These are phyloP conservation scores for Themeda triandra DNA, from an alignment of 176 grass and related monocot species.

Conservation along the genomic window DNA sequence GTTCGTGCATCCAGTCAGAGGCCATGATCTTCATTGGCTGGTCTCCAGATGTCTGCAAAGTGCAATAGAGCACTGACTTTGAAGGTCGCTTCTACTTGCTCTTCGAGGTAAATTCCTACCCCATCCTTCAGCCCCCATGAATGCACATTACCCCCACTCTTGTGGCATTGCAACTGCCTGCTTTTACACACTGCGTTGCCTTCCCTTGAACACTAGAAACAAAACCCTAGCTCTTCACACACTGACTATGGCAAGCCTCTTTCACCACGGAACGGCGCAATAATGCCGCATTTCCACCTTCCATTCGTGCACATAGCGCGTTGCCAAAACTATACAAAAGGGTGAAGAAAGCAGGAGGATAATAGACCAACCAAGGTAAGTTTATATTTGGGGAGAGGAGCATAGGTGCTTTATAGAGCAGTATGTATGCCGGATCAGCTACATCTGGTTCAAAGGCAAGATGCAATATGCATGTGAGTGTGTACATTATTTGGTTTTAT, in stretches of 20 bases:
- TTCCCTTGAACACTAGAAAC: conserved; percentile 25
- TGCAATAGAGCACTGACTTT: not conserved
- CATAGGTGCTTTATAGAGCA: conserved; percentile 37
- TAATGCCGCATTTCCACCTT: conserved; percentile 29
- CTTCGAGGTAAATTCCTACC: conserved; percentile 15
- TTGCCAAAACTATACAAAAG: conserved; percentile 10
- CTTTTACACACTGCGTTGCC: conserved; percentile 22
- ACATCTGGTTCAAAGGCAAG: conserved; percentile 22
- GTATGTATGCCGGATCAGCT: conserved; percentile 6
- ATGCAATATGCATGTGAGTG: conserved; percentile 17
- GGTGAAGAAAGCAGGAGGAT: not conserved
- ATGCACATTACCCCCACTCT: conserved; percentile 26
- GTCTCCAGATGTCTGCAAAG: not conserved
- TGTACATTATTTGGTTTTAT: conserved; percentile 44
- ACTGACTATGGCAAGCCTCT: conserved; percentile 24
- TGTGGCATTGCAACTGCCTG: conserved; percentile 43
- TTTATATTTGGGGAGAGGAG: not conserved
- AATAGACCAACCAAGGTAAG: conserved; percentile 15
- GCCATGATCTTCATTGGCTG: conserved; percentile 32
- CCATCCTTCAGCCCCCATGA: conserved; percentile 34
- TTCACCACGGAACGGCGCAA: conserved; percentile 16
- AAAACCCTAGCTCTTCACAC: conserved; percentile 9
- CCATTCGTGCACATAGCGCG: not conserved
- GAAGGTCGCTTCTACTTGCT: not conserved
- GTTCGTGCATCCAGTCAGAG: conserved; percentile 21